Evolutionary conservation across 192 early-diverging fungal genomes (phyloP).

Genomic region (Phlyctochytrium arcticum): DNA sequence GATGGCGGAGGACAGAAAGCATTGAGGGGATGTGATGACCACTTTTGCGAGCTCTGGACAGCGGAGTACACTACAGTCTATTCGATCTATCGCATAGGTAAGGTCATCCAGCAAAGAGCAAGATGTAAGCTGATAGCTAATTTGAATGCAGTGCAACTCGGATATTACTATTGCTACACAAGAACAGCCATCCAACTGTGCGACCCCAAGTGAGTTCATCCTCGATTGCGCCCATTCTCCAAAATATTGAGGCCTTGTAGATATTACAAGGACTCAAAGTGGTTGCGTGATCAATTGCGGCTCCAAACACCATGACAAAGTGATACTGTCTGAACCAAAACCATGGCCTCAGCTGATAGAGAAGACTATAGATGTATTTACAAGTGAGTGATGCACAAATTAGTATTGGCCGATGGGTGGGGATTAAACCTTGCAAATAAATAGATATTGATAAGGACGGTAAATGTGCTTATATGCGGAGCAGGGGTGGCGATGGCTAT

Average conservation of each 20-base stretch:
- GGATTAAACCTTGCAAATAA: no score
- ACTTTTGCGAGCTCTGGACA: constrained; percentile 34
- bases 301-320: constrained; percentile 38
- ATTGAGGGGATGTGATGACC: constrained; percentile 18
- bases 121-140: not conserved
- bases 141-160: constrained; percentile 22
- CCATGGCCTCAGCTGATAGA: no score
- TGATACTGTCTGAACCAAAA: no score
- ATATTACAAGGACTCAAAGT: constrained; percentile 41
- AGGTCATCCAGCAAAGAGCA: not conserved
- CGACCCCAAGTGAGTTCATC: constrained; percentile 36
- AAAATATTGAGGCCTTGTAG: not conserved
- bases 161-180: constrained; percentile 35
- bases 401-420: no score
- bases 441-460: no score
- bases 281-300: constrained; percentile 29
- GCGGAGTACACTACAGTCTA: constrained; percentile 27
- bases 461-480: no score
- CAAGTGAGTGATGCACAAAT: no score
- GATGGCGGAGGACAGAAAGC: not conserved
- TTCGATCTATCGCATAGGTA: constrained; percentile 34
- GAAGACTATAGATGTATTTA: no score
- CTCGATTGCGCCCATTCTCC: not conserved
- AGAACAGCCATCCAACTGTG: constrained; percentile 33
- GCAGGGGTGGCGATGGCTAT: no score